Conservation (phyloP, 169 alveolate genomes). For the Eimeria acervulina region DNA sequence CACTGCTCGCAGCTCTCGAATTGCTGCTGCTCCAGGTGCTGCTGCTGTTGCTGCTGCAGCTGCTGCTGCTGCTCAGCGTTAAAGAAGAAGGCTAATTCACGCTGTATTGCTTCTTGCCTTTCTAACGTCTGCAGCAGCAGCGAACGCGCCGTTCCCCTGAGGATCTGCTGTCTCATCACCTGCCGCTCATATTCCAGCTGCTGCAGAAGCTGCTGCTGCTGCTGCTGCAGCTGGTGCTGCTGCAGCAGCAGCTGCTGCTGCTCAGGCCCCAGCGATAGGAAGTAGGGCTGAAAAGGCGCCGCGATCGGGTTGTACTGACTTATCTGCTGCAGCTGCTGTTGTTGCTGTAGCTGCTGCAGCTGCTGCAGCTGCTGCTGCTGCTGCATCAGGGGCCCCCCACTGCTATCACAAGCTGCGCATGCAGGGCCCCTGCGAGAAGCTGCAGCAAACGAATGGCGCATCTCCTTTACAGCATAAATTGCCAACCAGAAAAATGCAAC, state of each 20-base stretch:
- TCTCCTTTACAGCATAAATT: neutral
- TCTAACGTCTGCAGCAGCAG: conserved; percentile 56
- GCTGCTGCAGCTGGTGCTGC: conserved; percentile 48
- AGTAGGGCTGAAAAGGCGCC: neutral
- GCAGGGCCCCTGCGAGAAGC: neutral
- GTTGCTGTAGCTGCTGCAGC: conserved; percentile 4
- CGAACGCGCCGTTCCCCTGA: neutral
- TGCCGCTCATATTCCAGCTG: conserved; percentile 26
- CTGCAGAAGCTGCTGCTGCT: conserved; percentile 56
- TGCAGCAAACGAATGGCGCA: neutral
- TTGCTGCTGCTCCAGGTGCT: neutral
- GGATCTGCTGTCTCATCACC: neutral
- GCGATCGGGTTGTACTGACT: neutral
- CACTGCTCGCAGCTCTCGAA: neutral
- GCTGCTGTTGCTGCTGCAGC: conserved; percentile 24
- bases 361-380: conserved; percentile 32
- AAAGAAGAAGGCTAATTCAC: neutral
- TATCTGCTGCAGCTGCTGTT: neutral
- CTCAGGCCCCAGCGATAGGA: neutral
- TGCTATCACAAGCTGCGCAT: neutral
- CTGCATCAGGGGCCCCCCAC: neutral
- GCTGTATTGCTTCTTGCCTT: conserved; percentile 44
- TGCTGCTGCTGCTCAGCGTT: conserved; percentile 11
- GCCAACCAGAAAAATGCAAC: neutral
- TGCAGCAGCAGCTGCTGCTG: conserved; percentile 36